A percentile compares a stretch with the other conserved stretches of the same genome.
Evolutionary conservation across 148 eudicot genomes (phyloP).

Genomic region (Vaccinium darrowii): DNA sequence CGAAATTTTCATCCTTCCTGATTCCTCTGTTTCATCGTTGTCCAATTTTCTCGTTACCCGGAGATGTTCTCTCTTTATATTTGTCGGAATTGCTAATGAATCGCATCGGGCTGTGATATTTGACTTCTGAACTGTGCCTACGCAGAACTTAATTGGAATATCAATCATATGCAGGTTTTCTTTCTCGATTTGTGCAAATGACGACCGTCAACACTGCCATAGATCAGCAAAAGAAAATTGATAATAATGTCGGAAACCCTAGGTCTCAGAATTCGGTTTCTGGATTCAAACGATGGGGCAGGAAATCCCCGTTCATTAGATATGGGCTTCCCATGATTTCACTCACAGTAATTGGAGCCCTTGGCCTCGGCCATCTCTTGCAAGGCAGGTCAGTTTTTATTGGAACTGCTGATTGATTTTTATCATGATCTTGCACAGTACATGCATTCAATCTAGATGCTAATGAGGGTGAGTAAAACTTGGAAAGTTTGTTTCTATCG

Average conservation of each 20-base stretch:
- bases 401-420: background rate
- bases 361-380: slow-evolving; percentile 91
- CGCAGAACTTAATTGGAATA: background rate
- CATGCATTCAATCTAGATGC: background rate
- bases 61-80: too few species aligned
- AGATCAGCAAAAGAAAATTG: slow-evolving; percentile 39
- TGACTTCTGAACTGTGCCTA: background rate
- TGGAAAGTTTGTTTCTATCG: background rate
- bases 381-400: slow-evolving; percentile 72
- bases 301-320: slow-evolving; percentile 78
- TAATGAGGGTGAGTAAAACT: background rate
- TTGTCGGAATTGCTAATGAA: background rate
- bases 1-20: too few species aligned
- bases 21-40: too few species aligned
- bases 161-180: background rate
- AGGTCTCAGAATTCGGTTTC: slow-evolving; percentile 39
- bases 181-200: slow-evolving; percentile 21
- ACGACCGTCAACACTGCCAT: slow-evolving; percentile 24
- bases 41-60: too few species aligned
- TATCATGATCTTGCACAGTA: background rate
- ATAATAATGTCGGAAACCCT: slow-evolving; percentile 17
- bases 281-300: slow-evolving; percentile 71
- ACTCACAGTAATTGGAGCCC: slow-evolving; percentile 73
- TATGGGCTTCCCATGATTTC: slow-evolving; percentile 97
- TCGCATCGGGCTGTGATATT: background rate